phyloP scores from a whole-genome alignment of 2,329 filamentous ascomycete species.

The Periconia sp. region DNA sequence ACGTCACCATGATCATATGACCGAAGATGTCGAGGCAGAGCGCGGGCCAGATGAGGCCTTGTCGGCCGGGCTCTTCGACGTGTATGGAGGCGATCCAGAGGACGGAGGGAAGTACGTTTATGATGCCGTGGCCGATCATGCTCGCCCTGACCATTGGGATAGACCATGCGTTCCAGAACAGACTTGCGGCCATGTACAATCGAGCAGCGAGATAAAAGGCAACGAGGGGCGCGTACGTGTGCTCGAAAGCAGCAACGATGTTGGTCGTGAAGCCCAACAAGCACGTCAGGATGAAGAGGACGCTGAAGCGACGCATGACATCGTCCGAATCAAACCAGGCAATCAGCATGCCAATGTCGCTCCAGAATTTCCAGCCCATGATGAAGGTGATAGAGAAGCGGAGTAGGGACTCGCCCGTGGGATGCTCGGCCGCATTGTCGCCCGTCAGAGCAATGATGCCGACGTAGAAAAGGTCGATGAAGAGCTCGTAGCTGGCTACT shows the following conservation, averaged over 20 bases:
- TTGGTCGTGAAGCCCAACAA: slow-evolving; percentile 69
- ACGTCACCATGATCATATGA: slow-evolving; percentile 49
- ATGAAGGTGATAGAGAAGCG: slow-evolving; percentile 67
- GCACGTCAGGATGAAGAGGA: slow-evolving; percentile 67
- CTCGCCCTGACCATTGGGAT: slow-evolving; percentile 65
- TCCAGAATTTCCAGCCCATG: slow-evolving; percentile 70
- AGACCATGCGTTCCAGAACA: slow-evolving; percentile 53
- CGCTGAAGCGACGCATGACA: slow-evolving; percentile 62
- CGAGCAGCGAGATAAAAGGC: slow-evolving; percentile 66
- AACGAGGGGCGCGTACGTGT: slow-evolving; percentile 65
- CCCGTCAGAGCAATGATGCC: slow-evolving; percentile 70
- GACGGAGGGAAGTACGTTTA: slow-evolving; percentile 55
- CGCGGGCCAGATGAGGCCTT: slow-evolving; percentile 63
- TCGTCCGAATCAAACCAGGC: slow-evolving; percentile 69
- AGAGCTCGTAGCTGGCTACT: slow-evolving; percentile 69
- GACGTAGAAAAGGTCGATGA: slow-evolving; percentile 68
- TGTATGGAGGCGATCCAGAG: slow-evolving; percentile 68
- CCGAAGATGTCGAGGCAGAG: slow-evolving; percentile 62
- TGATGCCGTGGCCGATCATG: slow-evolving; percentile 58
- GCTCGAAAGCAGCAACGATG: slow-evolving; percentile 60
- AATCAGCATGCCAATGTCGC: slow-evolving; percentile 62
- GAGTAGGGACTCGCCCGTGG: slow-evolving; percentile 62
- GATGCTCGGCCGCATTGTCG: slow-evolving; percentile 64
- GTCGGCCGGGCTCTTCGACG: slow-evolving; percentile 59
- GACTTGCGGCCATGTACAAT: slow-evolving; percentile 60